A percentile compares a stretch with the other conserved stretches of the same genome.
phyloP scores from a whole-genome alignment of 2,329 filamentous ascomycete species.

The Aspergillus vadensis region DNA sequence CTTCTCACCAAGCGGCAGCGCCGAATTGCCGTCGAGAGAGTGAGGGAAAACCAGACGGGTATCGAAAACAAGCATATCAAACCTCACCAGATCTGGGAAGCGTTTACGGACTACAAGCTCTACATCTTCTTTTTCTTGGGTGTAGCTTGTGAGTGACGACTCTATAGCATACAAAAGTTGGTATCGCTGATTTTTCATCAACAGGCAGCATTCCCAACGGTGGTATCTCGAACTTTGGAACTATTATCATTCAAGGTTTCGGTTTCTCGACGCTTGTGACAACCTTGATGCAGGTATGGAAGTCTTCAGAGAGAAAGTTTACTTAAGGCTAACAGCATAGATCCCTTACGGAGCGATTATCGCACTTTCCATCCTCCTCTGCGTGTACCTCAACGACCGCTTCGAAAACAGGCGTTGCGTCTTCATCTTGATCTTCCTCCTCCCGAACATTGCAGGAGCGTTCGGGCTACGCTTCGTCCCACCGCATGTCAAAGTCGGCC shows the following conservation, averaged over 20 bases:
- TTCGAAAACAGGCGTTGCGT: conserved; percentile 53
- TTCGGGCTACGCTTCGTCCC: conserved; percentile 61
- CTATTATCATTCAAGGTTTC: conserved; percentile 60
- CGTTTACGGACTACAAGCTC: conserved; percentile 60
- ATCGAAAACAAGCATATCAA: conserved; percentile 61
- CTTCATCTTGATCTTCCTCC: conserved; percentile 58
- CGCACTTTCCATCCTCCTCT: conserved; percentile 53
- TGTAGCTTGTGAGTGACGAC: conserved; percentile 40
- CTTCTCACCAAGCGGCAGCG: conserved; percentile 55
- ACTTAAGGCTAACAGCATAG: conserved; percentile 11
- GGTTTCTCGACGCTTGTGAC: conserved; percentile 59
- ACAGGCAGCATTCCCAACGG: conserved; percentile 57
- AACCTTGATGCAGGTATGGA: conserved; percentile 52
- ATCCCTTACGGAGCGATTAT: conserved; percentile 55
- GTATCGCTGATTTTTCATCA: not conserved
- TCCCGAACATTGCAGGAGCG: conserved; percentile 61
- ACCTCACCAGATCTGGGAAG: conserved; percentile 57
- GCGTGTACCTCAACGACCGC: conserved; percentile 53
- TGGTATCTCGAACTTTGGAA: conserved; percentile 61
- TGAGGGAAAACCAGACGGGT: conserved; percentile 61
- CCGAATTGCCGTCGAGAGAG: conserved; percentile 57
- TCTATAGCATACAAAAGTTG: not conserved
- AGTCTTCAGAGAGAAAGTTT: not conserved
- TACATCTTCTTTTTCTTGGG: conserved; percentile 60
- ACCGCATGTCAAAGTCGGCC: conserved; percentile 51